phyloP scores from a whole-genome alignment of 768 basidiomycete genomes.

The Vararia minispora region DNA sequence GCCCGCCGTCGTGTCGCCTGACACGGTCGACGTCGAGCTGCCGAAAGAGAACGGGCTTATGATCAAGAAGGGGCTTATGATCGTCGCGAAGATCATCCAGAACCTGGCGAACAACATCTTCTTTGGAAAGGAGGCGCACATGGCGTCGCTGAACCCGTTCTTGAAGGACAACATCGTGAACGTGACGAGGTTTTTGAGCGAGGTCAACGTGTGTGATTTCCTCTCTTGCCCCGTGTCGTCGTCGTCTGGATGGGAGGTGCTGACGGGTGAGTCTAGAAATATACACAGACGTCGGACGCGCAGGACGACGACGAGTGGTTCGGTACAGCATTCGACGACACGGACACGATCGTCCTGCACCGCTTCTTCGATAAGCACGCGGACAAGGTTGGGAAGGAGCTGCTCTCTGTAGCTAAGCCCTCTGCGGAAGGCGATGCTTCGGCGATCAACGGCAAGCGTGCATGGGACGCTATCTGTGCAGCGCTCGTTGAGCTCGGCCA shows the following conservation, averaged over 20 bases:
- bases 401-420: conserved; percentile 60
- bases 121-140: conserved; percentile 84
- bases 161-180: conserved; percentile 56
- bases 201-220: conserved; percentile 45
- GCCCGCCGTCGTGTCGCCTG: conserved; percentile 81
- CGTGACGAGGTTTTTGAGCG: conserved; percentile 68
- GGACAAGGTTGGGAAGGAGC: conserved; percentile 80
- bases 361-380: conserved; percentile 78
- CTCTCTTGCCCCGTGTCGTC: background rate
- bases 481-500: conserved; percentile 70
- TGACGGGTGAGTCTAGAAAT: conserved; percentile 26
- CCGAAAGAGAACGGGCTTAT: conserved; percentile 46
- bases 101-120: conserved; percentile 91
- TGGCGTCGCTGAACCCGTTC: conserved; percentile 73
- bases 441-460: conserved; percentile 57
- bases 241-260: too few species aligned
- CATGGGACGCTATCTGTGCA: conserved; percentile 75
- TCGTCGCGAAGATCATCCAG: conserved; percentile 87
- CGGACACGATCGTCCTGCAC: conserved; percentile 73
- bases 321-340: conserved; percentile 70
- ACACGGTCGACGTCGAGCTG: conserved; percentile 72
- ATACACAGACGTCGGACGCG: conserved; percentile 24
- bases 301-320: conserved; percentile 68
- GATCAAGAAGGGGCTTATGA: conserved; percentile 69
- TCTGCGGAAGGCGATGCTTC: conserved; percentile 42